Percentiles rank a stretch among this genome's conserved stretches.
These are phyloP conservation scores for Dendrobium catenatum DNA, from an alignment of 106 monocot genomes.

Conservation along the genomic window DNA sequence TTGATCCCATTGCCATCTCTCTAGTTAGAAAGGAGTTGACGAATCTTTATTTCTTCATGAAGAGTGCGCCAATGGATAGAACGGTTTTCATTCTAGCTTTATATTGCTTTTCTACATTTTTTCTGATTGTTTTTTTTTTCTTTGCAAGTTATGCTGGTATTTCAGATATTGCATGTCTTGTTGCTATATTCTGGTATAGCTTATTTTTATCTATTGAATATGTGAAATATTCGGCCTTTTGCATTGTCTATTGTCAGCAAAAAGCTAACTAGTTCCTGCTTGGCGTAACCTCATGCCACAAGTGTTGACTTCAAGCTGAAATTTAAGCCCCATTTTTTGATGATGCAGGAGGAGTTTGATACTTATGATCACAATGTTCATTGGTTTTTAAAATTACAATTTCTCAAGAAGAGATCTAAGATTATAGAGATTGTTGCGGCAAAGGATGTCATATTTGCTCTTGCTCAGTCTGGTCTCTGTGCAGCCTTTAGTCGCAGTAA, in stretches of 20 bases:
- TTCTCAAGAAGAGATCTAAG: constrained; percentile 76
- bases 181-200: background rate
- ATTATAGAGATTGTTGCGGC: constrained; percentile 91
- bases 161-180: background rate
- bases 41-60: background rate
- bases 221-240: background rate
- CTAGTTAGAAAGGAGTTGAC: background rate
- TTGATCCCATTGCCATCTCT: background rate
- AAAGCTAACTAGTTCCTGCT: background rate
- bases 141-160: background rate
- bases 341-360: constrained; percentile 83
- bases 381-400: constrained; percentile 61
- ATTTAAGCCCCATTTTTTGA: background rate
- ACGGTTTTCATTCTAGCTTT: background rate
- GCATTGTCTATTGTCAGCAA: background rate
- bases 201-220: background rate
- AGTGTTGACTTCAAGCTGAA: too few relatives aligned
- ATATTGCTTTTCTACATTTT: background rate
- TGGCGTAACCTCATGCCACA: background rate
- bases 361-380: constrained; percentile 77
- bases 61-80: background rate
- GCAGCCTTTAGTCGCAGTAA: constrained; percentile 75
- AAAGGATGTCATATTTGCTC: constrained; percentile 78
- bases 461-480: constrained; percentile 78
- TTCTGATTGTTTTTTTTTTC: background rate